Evolutionary conservation across 2,329 filamentous ascomycete genomes (phyloP), one percentile per base, ranked within the genome.

Genomic region (Penicillium sp.): DNA sequence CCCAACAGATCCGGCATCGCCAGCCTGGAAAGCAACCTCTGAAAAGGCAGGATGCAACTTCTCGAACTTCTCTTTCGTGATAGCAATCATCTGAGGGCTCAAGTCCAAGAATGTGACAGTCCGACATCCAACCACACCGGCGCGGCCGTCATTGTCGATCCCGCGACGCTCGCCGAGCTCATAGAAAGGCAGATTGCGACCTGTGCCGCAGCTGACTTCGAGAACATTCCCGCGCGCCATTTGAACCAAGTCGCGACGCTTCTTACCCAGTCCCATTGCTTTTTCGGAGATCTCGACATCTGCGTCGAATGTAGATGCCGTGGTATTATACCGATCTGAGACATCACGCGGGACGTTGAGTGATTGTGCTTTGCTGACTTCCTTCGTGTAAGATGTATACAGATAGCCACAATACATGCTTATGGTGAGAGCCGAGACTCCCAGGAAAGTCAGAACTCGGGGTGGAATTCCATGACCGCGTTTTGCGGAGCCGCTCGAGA

Each of bases 131-230:
- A 58, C 54, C 1, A 74, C 42, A 1, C 60, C 57, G 5, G 60
- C 63, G 27, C 63, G 67, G 2, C 72, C 71, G 11, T 70, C 59
- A 5, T 65, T 58, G 40, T 73, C 68, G 1, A 67, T 51, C 4
- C 64, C 69, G 16, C 71, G 60, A 36, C 63, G 62, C 56, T 73
- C 68, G 2, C 71, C 71, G 3, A 79, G 62, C 48, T 74, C 67
- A 61, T 81, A 81, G 57, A 74, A 79, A 27, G 70, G 64, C 57
- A 77, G 61, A 56, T 81, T 81, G 32, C 78, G 68, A 3, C 79
- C 79, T 1, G 79, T 81, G n/a, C 79, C 78, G 40, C 73, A 77
- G 56, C 75, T 77, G 38, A 80, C 76, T 63, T 81, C 79, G 5
- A 81, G 69, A 7, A 80, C 77, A 57, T 81, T 62, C 1, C 79